Evolutionary conservation across 2,329 filamentous ascomycete species (phyloP).

Genomic region (Gremmenia infestans): DNA sequence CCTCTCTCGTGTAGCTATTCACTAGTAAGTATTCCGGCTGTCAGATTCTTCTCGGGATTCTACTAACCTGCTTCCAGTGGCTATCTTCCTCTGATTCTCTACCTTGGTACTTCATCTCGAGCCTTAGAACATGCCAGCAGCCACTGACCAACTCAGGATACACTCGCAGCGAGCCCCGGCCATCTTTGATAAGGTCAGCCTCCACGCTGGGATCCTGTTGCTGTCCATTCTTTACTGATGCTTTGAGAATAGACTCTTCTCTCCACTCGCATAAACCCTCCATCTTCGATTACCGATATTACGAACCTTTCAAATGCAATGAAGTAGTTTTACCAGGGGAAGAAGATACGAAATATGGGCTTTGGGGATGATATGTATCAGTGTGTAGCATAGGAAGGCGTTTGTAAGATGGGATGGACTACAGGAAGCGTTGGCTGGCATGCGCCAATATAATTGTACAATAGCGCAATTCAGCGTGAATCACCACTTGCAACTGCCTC

Average conservation of each 20-base stretch:
- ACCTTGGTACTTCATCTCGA: conserved; percentile 64
- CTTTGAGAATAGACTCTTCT: conserved; percentile 47
- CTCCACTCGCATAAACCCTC: conserved; percentile 53
- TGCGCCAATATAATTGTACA: conserved; percentile 25
- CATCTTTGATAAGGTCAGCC: conserved; percentile 66
- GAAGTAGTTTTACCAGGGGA: conserved; percentile 2
- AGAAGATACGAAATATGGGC: not conserved
- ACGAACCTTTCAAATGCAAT: conserved; percentile 5
- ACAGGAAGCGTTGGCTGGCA: conserved; percentile 5
- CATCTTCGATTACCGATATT: conserved; percentile 3
- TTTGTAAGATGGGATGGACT: conserved; percentile 18
- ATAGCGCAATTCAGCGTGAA: conserved; percentile 21
- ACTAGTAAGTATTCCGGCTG: conserved; percentile 66
- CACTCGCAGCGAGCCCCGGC: conserved; percentile 87
- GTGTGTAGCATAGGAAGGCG: conserved; percentile 27
- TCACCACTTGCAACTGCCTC: conserved; percentile 20
- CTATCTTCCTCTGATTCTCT: conserved; percentile 94
- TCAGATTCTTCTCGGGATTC: not conserved
- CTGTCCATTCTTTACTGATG: conserved; percentile 21
- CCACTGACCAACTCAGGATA: conserved; percentile 57
- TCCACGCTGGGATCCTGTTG: not conserved
- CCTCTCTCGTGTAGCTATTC: conserved; percentile 84
- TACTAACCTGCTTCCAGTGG: conserved; percentile 56
- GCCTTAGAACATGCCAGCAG: conserved; percentile 1
- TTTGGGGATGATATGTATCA: not conserved